These are phyloP conservation scores for Tetrahymena borealis DNA, from an alignment of 73 alveolate genomes.

Conservation along the genomic window DNA sequence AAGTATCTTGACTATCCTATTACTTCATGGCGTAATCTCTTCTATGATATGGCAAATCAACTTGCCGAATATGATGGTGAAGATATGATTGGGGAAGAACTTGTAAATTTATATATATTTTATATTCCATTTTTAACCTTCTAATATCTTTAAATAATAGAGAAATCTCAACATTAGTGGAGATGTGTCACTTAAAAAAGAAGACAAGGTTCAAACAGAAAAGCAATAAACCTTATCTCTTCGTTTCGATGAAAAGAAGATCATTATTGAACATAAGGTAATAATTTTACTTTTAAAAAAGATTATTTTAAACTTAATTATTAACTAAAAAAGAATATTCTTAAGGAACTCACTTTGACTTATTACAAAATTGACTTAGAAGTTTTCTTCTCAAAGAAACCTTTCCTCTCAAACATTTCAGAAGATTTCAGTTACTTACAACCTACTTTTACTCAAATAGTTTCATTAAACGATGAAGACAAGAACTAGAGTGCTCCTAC, in stretches of 20 bases:
- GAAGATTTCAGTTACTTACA: constrained; percentile 70
- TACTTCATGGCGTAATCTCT: constrained; percentile 68
- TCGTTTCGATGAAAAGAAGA: constrained; percentile 51
- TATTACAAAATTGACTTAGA: constrained; percentile 79
- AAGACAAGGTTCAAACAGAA: constrained; percentile 5
- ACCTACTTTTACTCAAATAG: constrained; percentile 49
- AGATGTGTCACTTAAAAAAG: constrained; percentile 43
- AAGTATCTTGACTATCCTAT: constrained; percentile 77
- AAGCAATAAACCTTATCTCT: constrained; percentile 48
- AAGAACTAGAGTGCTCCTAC: not conserved
- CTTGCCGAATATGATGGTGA: constrained; percentile 65
- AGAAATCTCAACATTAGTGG: constrained; percentile 18
- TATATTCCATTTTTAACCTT: not conserved
- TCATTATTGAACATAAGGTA: constrained; percentile 44
- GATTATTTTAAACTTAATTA: not conserved
- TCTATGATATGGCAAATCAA: constrained; percentile 64
- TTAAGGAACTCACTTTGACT: constrained; percentile 47
- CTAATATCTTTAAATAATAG: not conserved
- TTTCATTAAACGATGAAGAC: constrained; percentile 9
- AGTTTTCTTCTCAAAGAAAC: constrained; percentile 80
- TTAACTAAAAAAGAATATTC: constrained; percentile 49
- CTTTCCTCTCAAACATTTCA: constrained; percentile 67
- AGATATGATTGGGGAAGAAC: constrained; percentile 20
- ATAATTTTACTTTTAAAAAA: not conserved
- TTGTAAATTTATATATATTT: not conserved